phyloP scores from a whole-genome alignment of 2,329 filamentous ascomycete genomes.

The Trichoderma sp. region DNA sequence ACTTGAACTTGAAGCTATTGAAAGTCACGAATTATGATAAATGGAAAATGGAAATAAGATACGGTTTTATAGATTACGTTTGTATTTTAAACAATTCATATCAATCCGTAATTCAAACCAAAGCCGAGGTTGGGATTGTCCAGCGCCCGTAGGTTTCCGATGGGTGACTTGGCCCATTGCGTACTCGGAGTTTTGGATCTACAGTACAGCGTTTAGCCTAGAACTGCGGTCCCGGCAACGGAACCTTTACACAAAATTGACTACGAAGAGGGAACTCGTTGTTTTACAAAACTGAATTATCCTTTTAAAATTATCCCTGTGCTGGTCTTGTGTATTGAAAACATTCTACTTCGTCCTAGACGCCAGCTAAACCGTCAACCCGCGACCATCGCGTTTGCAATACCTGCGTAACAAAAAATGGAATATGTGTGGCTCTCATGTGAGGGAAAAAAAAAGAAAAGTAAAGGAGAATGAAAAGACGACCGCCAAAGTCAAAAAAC shows the following conservation, averaged over 20 bases:
- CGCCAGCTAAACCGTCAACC: conserved; percentile 14
- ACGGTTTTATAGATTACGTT: not conserved
- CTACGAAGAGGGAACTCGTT: not conserved
- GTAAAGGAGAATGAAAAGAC: not conserved
- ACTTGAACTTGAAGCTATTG: not conserved
- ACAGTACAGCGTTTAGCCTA: not conserved
- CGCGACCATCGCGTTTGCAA: conserved; percentile 2
- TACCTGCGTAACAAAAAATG: not conserved
- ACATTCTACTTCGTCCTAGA: conserved; percentile 5
- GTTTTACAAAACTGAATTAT: not conserved
- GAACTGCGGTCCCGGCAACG: not conserved
- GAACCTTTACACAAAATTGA: not conserved
- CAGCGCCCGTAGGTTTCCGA: not conserved
- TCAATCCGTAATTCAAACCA: not conserved
- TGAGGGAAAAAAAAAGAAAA: not conserved
- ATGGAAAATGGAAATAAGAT: not conserved
- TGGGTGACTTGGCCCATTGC: not conserved
- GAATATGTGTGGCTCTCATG: not conserved
- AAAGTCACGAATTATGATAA: not conserved
- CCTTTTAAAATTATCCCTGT: not conserved
- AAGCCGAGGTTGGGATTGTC: not conserved
- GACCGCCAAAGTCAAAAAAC: not conserved
- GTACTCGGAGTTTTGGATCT: not conserved
- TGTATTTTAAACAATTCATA: not conserved
- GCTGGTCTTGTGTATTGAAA: not conserved